phyloP scores from a whole-genome alignment of 441 rosid genomes.

The Adansonia gregorii region DNA sequence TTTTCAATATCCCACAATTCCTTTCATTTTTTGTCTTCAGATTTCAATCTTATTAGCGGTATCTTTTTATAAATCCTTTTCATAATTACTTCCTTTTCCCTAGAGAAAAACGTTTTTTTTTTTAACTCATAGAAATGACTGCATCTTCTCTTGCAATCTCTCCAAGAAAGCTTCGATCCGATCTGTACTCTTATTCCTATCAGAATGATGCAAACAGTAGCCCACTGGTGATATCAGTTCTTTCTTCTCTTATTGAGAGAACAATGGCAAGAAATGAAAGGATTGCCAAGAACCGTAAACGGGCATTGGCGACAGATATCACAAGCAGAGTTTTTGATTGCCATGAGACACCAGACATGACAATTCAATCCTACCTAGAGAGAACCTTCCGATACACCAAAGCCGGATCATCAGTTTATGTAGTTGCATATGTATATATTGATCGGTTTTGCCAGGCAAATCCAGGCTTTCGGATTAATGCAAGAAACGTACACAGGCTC shows the following conservation, averaged over 20 bases:
- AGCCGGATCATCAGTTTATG: conserved; percentile 82
- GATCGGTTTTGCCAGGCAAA: conserved; percentile 85
- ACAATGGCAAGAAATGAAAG: conserved; percentile 65
- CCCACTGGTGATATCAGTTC: conserved; percentile 75
- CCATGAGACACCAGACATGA: conserved; percentile 78
- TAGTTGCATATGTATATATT: conserved; percentile 83
- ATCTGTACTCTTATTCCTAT: conserved; percentile 65
- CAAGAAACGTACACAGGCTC: conserved; percentile 74
- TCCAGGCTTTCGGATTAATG: conserved; percentile 62
- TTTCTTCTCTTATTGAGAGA: conserved; percentile 73
- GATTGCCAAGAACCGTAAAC: conserved; percentile 45
- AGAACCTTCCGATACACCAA: conserved; percentile 82
- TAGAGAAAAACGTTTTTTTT: too few relatives aligned
- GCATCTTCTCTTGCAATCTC: conserved; percentile 55
- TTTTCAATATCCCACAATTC: not conserved
- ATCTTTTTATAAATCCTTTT: not conserved
- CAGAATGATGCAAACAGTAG: conserved; percentile 44
- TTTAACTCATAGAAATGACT: conserved; percentile 15
- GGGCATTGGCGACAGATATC: conserved; percentile 39
- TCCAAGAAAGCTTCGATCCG: conserved; percentile 79
- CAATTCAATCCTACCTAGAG: conserved; percentile 76
- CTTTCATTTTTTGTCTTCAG: not conserved
- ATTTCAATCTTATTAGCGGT: not conserved
- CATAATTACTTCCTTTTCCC: too few relatives aligned
- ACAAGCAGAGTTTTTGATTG: conserved; percentile 66